Evolutionary conservation across 78 protist genomes (phyloP).

Genomic region (Anaeramoeba flamelloides): DNA sequence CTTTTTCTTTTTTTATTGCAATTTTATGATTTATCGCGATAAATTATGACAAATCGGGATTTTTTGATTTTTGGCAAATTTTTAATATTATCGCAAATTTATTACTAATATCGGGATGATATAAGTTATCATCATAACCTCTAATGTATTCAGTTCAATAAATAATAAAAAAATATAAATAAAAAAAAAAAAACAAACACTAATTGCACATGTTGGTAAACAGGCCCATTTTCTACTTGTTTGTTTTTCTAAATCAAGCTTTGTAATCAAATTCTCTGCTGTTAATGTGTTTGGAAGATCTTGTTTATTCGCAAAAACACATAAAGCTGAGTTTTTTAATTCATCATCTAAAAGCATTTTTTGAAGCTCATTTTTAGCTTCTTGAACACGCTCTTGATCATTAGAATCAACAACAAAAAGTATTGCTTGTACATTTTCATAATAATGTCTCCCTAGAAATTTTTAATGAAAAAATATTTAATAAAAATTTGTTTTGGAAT

Average conservation of each 20-base stretch:
- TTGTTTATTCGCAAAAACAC: neutral
- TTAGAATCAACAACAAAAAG: neutral
- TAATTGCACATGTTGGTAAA: neutral
- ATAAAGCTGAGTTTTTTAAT: neutral
- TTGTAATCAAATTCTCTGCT: neutral
- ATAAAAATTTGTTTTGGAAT: too few species aligned
- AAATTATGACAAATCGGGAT: too few species aligned
- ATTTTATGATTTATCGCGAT: too few species aligned
- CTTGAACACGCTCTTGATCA: neutral
- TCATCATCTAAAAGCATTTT: neutral
- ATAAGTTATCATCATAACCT: too few species aligned
- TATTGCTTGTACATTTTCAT: neutral
- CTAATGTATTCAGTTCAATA: too few species aligned
- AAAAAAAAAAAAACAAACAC: too few species aligned
- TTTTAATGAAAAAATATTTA: too few species aligned
- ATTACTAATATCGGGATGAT: too few species aligned
- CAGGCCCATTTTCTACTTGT: neutral
- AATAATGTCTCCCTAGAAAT: conserved; percentile 3
- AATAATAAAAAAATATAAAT: too few species aligned
- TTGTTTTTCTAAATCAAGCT: neutral
- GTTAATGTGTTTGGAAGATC: neutral
- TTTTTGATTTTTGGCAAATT: too few species aligned
- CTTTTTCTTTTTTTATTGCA: too few species aligned
- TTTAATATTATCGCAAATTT: too few species aligned
- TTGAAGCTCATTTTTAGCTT: neutral